Evolutionary conservation across 1,284 basidiomycete species (phyloP).

Genomic region (Apiotrichum veenhuisii): DNA sequence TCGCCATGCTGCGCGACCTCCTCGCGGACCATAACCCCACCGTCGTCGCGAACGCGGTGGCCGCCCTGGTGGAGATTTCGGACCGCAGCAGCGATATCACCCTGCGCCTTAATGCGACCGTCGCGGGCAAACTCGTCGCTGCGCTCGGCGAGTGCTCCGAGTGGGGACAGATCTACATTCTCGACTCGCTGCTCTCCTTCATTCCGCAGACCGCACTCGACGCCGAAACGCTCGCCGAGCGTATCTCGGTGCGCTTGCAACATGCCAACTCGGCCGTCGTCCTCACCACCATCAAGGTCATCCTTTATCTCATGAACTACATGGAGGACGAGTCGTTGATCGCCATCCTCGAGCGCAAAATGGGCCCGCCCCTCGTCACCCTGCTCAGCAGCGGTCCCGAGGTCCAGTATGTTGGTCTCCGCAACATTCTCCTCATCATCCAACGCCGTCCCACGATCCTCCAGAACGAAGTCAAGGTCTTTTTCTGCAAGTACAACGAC

Average conservation of each 20-base stretch:
- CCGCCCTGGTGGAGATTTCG: slow-evolving; percentile 84
- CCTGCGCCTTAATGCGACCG: slow-evolving; percentile 48
- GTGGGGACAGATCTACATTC: slow-evolving; percentile 99
- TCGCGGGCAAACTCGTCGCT: slow-evolving; percentile 72
- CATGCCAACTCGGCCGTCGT: slow-evolving; percentile 95
- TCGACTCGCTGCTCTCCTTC: slow-evolving; percentile 89
- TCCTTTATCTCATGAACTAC: slow-evolving; percentile 98
- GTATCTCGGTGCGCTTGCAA: slow-evolving; percentile 86
- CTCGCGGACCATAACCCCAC: slow-evolving; percentile 92
- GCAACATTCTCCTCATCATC: slow-evolving; percentile 93
- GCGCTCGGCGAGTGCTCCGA: slow-evolving; percentile 98
- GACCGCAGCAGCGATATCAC: slow-evolving; percentile 56
- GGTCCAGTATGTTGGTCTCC: slow-evolving; percentile 93
- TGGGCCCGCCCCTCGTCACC: slow-evolving; percentile 78
- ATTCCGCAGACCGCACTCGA: slow-evolving; percentile 83
- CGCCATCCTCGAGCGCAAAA: slow-evolving; percentile 88
- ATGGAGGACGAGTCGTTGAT: slow-evolving; percentile 85
- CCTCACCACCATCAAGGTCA: slow-evolving; percentile 87
- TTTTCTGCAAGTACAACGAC: slow-evolving; percentile 99
- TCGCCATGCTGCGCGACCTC: slow-evolving; percentile 67
- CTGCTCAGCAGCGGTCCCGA: slow-evolving; percentile 60
- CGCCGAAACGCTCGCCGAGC: slow-evolving; percentile 89
- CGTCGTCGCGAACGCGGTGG: slow-evolving; percentile 96
- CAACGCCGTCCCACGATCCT: slow-evolving; percentile 88
- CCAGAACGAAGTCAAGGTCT: slow-evolving; percentile 93